Percentiles rank a stretch among this genome's conserved stretches.
phyloP scores from a whole-genome alignment of 805 yeast genomes.

The Babjeviella inositovora region DNA sequence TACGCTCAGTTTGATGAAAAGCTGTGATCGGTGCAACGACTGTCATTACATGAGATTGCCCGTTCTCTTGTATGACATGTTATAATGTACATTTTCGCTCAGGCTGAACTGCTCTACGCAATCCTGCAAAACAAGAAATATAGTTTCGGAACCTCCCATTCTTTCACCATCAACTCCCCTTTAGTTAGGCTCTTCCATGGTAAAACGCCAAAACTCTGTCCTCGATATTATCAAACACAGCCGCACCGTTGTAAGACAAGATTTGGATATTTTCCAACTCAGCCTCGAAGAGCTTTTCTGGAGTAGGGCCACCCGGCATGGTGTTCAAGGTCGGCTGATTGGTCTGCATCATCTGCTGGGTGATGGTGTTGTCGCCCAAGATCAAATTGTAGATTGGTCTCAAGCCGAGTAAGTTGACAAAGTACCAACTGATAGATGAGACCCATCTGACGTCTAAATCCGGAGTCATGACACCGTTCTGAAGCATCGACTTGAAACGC shows the following conservation, averaged over 20 bases:
- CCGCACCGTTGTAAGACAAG: constrained; percentile 28
- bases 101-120: too few relatives aligned
- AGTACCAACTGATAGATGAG: constrained; percentile 90
- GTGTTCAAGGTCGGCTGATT: constrained; percentile 10
- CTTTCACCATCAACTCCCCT: too few relatives aligned
- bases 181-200: too few relatives aligned
- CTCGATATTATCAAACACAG: constrained; percentile 43
- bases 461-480: constrained; percentile 68
- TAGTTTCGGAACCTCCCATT: too few relatives aligned
- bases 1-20: too few relatives aligned
- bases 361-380: constrained; percentile 33
- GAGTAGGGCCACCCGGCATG: constrained; percentile 45
- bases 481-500: constrained; percentile 85
- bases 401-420: constrained; percentile 74
- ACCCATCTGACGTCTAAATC: constrained; percentile 89
- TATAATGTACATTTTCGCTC: too few relatives aligned
- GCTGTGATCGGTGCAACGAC: too few relatives aligned
- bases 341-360: constrained; percentile 24
- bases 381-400: constrained; percentile 63
- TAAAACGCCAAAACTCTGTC: constrained; percentile 26
- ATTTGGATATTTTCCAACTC: constrained; percentile 68
- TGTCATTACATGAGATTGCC: too few relatives aligned
- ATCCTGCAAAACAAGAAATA: too few relatives aligned
- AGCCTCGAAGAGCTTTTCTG: constrained; percentile 42
- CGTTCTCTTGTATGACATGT: too few relatives aligned